These are phyloP conservation scores for Nakazawaea siamensis DNA, from an alignment of 805 yeast species.

Conservation along the genomic window DNA sequence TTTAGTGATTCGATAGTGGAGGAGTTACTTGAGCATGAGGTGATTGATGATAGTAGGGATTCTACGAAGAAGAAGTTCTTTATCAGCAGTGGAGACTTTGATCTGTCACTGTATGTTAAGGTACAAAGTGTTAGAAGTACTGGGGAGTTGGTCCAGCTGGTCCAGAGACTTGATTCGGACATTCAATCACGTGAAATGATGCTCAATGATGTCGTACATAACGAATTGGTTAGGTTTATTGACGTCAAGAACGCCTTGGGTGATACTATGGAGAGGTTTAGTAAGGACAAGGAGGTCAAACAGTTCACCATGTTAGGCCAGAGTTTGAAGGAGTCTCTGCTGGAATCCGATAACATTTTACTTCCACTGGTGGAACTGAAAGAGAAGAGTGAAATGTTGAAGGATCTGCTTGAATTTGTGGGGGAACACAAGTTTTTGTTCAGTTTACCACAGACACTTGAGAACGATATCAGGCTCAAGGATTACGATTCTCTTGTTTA, in stretches of 20 bases:
- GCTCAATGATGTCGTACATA: conserved; percentile 42
- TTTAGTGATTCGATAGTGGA: conserved; percentile 36
- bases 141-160: conserved; percentile 37
- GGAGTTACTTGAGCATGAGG: conserved; percentile 29
- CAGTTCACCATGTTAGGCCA: conserved; percentile 2
- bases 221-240: conserved; percentile 58
- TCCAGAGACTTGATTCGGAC: conserved; percentile 39
- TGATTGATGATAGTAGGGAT: conserved; percentile 30
- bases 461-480: conserved; percentile 31
- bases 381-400: conserved; percentile 38
- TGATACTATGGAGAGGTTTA: conserved; percentile 46
- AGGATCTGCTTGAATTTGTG: conserved; percentile 40
- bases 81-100: conserved; percentile 50
- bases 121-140: conserved; percentile 50
- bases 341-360: conserved; percentile 39
- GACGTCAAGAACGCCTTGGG: conserved; percentile 58
- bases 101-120: conserved; percentile 46
- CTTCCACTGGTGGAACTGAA: conserved; percentile 52
- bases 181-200: conserved; percentile 41
- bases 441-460: conserved; percentile 46
- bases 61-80: conserved; percentile 31
- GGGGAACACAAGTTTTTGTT: conserved; percentile 45
- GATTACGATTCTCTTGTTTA: conserved; percentile 52
- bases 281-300: conserved; percentile 15
- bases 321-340: conserved; percentile 35